Evolutionary conservation across 768 basidiomycete genomes (phyloP), one percentile per base, ranked within the genome.

Genomic region (Cystobasidium onofrii): DNA sequence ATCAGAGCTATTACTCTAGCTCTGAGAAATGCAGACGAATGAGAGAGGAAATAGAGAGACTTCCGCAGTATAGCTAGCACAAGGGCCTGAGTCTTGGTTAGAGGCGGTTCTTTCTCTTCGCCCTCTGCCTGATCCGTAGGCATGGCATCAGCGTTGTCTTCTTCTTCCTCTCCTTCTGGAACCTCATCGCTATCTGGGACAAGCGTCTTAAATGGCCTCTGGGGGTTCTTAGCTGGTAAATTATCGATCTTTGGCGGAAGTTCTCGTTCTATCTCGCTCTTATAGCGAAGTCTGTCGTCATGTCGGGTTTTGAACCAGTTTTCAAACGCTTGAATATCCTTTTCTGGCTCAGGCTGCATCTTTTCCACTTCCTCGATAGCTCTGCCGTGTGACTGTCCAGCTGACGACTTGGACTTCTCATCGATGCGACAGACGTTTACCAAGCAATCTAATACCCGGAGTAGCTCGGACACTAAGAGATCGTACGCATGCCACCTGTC

Each of bases 401-500:
- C 18, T 20, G 46, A 50, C 18, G 6, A 7, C 6, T 3, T 71
- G 67, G 75, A 57, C 67, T 74, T 13, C 50, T 78, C 81, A 12
- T 75, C 77, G 75, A 87, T 86, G 76, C 96, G 87, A 41, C 25
- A 36, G 39, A 88, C 89, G 65, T 87, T 87, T 69, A 96, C 85
- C 13, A 99, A 88, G 75, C 95, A 90, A 50, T 85, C 86, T 55
- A 99, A 81, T 9, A 96, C 94, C 57, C 90, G 90, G 29, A 97
- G 84, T 1, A 99, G 84, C 0, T 91, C 90, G 75, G 92, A 90
- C 1, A 94, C 90, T 25, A 98, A 82, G 31, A 88, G 80, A 25
- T 88, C 87, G 81, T 99, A 97, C 17, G 93, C 95, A 80, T 98
- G 95, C 80, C 87, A 98, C 76, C 96, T 92, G 78, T 98, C 96